Percentiles rank a stretch among this genome's conserved stretches.
Conservation (phyloP, 208 protist species). For the Trypanosoma melophagium region DNA sequence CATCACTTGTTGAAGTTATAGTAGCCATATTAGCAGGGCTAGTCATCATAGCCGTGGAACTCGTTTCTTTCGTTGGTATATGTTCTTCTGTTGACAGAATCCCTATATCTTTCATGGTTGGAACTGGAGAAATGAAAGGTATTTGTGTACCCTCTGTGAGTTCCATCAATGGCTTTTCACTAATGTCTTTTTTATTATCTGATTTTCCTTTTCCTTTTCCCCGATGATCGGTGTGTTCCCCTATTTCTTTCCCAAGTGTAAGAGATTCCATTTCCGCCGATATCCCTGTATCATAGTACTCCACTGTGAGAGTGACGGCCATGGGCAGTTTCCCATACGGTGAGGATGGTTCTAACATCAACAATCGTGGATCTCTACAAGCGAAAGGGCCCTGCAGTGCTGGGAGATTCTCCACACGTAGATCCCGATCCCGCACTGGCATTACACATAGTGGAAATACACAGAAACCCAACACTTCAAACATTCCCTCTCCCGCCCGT, state of each 20-base stretch:
- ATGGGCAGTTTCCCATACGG: slow-evolving; percentile 82
- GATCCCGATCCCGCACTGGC: slow-evolving; percentile 81
- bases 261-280: background rate
- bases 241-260: background rate
- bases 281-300: slow-evolving; percentile 68
- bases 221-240: background rate
- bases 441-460: slow-evolving; percentile 88
- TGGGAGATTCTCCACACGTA: slow-evolving; percentile 81
- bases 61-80: background rate
- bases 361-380: slow-evolving; percentile 80
- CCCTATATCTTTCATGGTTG: background rate
- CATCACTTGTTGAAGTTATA: background rate
- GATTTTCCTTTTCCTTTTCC: background rate
- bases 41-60: too few species aligned
- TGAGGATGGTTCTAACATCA: slow-evolving; percentile 75
- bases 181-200: background rate
- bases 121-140: background rate
- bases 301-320: slow-evolving; percentile 67
- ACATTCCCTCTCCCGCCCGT: slow-evolving; percentile 27
- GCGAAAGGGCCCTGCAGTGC: slow-evolving; percentile 83
- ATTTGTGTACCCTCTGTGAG: background rate
- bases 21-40: too few species aligned
- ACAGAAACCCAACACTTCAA: slow-evolving; percentile 79
- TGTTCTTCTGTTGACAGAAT: slow-evolving; percentile 30
- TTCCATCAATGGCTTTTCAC: background rate